Conservation (phyloP, 2,329 filamentous ascomycete genomes). For the Arthroderma sp. region DNA sequence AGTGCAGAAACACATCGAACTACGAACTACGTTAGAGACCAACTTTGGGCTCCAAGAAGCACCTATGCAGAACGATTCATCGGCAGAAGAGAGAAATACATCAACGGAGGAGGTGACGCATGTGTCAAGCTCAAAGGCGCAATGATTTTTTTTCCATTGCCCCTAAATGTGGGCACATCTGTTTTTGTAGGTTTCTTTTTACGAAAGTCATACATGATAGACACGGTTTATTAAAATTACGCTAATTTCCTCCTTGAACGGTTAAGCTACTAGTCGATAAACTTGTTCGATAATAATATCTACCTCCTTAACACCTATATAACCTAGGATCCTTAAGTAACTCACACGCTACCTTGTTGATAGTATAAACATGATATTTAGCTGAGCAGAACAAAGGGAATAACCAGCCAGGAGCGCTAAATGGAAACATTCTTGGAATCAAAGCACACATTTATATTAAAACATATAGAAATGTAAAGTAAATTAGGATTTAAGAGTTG, state of each 20-base stretch:
- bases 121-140: neutral
- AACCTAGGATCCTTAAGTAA: no score
- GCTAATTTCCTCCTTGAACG: no score
- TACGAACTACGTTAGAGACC: slow-evolving; percentile 8
- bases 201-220: neutral
- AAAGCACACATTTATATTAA: no score
- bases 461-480: no score
- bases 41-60: slow-evolving; percentile 8
- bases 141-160: neutral
- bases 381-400: no score
- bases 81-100: neutral
- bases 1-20: slow-evolving; percentile 4
- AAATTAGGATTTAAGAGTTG: no score
- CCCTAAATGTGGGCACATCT: neutral
- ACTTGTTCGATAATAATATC: no score
- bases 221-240: neutral
- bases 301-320: no score
- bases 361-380: no score
- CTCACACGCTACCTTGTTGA: no score
- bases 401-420: no score
- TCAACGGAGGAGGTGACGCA: neutral
- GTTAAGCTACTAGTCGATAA: neutral
- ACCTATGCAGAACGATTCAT: neutral
- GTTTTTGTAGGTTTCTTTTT: neutral
- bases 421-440: no score